A percentile compares a stretch with the other conserved stretches of the same genome.
Evolutionary conservation across 345 rosid genomes (phyloP).

Genomic region (Eucalyptus decipiens): DNA sequence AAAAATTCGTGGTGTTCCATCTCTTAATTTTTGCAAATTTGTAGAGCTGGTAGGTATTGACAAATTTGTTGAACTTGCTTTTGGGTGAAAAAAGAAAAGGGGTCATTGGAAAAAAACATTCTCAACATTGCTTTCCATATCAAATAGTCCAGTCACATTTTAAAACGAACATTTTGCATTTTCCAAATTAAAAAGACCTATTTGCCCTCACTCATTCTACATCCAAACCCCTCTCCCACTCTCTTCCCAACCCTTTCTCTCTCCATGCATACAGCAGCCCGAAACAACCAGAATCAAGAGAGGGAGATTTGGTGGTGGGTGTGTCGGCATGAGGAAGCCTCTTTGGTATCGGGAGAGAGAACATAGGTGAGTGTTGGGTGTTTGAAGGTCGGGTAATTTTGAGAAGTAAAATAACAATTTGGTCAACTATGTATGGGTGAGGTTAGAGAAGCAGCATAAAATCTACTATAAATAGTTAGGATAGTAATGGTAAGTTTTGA

Average conservation of each 20-base stretch:
- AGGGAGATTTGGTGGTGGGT: neutral
- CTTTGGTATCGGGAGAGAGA: neutral
- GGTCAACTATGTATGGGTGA: neutral
- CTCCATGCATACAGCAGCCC: too few relatives aligned
- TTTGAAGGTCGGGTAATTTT: neutral
- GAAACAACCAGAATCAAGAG: neutral
- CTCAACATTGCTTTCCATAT: neutral
- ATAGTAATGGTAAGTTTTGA: neutral
- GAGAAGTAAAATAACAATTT: neutral
- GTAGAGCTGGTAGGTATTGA: neutral
- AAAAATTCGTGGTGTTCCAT: neutral
- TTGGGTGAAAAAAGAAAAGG: neutral
- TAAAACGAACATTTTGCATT: neutral
- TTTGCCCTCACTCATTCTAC: too few relatives aligned
- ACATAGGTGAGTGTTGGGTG: neutral
- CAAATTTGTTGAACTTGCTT: neutral
- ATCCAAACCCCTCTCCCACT: too few relatives aligned
- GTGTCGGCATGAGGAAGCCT: neutral
- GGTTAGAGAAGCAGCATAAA: neutral
- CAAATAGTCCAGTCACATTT: neutral
- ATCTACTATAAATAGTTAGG: neutral
- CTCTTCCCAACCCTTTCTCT: too few relatives aligned
- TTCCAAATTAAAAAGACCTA: neutral
- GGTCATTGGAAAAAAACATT: neutral
- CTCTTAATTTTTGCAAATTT: neutral